Conservation (phyloP, 441 rosid species). For the Populus hybrid region DNA sequence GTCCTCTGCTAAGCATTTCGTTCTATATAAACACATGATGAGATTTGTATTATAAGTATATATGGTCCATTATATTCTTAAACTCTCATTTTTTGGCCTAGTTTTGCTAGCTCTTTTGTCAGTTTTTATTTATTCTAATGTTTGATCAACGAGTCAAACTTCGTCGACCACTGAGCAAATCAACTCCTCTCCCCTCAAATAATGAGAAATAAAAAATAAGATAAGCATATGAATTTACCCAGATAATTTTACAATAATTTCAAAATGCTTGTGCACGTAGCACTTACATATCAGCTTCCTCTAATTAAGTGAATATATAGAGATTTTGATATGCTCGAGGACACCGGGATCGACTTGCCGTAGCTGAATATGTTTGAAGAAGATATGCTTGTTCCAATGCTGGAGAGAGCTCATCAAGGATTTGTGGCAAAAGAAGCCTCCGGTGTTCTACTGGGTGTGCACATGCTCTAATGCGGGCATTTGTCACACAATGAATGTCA, state of each 20-base stretch:
- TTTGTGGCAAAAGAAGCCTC: slow-evolving; percentile 27
- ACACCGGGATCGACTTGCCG: slow-evolving; percentile 16
- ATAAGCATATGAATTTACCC: too few relatives aligned
- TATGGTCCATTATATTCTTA: not conserved
- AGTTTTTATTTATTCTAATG: too few relatives aligned
- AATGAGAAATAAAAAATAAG: too few relatives aligned
- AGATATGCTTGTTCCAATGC: not conserved
- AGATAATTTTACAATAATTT: too few relatives aligned
- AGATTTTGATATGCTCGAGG: not conserved
- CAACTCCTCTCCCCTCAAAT: too few relatives aligned
- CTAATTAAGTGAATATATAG: not conserved
- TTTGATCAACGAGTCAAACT: too few relatives aligned
- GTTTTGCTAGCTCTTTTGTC: too few relatives aligned
- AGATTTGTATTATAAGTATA: too few relatives aligned
- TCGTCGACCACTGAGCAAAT: too few relatives aligned
- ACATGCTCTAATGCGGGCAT: slow-evolving; percentile 2
- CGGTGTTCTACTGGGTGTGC: not conserved
- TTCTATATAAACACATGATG: too few relatives aligned
- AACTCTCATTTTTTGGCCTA: not conserved
- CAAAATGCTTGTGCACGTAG: not conserved
- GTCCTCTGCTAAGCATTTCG: not conserved
- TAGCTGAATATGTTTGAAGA: not conserved
- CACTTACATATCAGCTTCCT: not conserved
- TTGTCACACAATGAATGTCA: slow-evolving; percentile 7
- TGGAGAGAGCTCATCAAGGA: slow-evolving; percentile 13